Percentiles rank a stretch among this genome's conserved stretches.
Conservation (phyloP, 768 basidiomycete species). For the Podaxis rugospora region DNA sequence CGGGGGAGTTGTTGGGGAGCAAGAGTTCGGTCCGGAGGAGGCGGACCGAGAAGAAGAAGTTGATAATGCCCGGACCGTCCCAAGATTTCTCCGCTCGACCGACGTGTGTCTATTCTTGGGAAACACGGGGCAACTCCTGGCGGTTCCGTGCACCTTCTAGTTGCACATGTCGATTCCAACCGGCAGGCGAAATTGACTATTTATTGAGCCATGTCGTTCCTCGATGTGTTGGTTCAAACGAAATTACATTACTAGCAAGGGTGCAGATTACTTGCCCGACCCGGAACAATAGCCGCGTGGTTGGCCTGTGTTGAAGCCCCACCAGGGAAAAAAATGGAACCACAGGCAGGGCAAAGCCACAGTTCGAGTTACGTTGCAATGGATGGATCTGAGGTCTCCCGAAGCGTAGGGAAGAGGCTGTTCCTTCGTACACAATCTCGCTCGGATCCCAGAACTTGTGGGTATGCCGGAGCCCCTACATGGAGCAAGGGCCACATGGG, state of each 20-base stretch:
- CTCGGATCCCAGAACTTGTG: background rate
- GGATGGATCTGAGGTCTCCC: background rate
- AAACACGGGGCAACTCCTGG: background rate
- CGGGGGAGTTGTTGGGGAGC: constrained; percentile 1
- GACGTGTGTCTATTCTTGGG: background rate
- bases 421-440: background rate
- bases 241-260: too few species aligned
- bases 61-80: constrained; percentile 21
- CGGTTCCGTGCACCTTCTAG: background rate
- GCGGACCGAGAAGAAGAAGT: constrained; percentile 19
- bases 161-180: background rate
- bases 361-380: background rate
- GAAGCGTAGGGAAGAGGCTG: background rate
- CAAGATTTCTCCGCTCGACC: constrained; percentile 4
- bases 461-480: background rate
- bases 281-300: too few species aligned
- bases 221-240: too few species aligned
- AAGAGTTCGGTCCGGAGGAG: constrained; percentile 18
- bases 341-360: too few species aligned
- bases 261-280: too few species aligned
- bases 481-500: background rate
- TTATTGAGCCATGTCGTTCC: background rate
- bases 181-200: background rate
- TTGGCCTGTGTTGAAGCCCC: too few species aligned
- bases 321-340: too few species aligned